These are phyloP conservation scores for Austroboletus festivus DNA, from an alignment of 768 basidiomycete genomes.

Conservation along the genomic window DNA sequence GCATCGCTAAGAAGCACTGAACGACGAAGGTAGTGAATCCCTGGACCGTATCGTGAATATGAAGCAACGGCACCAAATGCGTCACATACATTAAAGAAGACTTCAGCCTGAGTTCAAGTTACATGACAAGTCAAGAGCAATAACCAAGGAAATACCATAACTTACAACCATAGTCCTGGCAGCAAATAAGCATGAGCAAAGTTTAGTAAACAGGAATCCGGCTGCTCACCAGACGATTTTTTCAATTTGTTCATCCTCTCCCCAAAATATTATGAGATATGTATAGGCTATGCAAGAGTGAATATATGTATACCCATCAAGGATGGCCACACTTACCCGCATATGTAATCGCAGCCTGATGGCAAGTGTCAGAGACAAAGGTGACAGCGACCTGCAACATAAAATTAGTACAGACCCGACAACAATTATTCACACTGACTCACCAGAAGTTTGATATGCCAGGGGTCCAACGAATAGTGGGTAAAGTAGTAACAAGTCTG, in stretches of 20 bases:
- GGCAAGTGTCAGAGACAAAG: constrained; percentile 51
- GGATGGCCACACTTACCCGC: constrained; percentile 39
- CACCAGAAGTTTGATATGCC: constrained; percentile 50
- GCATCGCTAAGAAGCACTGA: constrained; percentile 54
- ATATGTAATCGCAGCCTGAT: constrained; percentile 57
- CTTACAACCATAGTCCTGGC: constrained; percentile 29
- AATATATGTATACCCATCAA: neutral
- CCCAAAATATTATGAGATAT: constrained; percentile 45
- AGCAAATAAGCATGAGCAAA: neutral
- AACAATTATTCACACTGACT: constrained; percentile 8
- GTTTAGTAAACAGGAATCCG: neutral
- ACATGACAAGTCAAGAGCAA: constrained; percentile 2
- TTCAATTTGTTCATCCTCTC: constrained; percentile 24
- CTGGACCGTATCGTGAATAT: constrained; percentile 10
- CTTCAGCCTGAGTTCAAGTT: constrained; percentile 47
- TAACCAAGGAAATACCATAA: neutral
- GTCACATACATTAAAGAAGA: constrained; percentile 47
- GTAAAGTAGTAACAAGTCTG: constrained; percentile 58
- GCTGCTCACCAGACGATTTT: constrained; percentile 43
- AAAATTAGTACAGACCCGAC: neutral
- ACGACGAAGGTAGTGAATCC: constrained; percentile 53
- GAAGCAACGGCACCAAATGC: neutral
- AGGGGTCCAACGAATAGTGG: constrained; percentile 47
- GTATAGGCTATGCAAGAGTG: constrained; percentile 39
- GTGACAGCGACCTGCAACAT: constrained; percentile 46